Evolutionary conservation across 1,284 basidiomycete species (phyloP).

Genomic region (Moniliophthora roreri): DNA sequence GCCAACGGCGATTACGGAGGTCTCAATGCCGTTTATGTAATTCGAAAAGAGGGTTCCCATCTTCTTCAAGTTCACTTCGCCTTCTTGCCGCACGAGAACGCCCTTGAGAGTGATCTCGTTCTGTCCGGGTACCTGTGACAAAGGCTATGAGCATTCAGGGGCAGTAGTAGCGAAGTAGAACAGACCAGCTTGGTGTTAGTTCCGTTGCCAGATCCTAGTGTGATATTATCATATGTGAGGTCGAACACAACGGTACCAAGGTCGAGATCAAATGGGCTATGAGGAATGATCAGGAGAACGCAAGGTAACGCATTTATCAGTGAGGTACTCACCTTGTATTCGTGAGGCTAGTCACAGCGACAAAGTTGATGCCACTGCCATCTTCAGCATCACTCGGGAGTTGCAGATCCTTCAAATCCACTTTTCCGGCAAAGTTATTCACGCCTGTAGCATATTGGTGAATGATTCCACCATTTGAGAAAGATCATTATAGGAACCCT

Average conservation of each 20-base stretch:
- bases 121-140: slow-evolving; percentile 45
- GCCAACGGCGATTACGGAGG: slow-evolving; percentile 62
- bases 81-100: slow-evolving; percentile 55
- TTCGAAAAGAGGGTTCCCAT: slow-evolving; percentile 71
- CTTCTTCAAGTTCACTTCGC: slow-evolving; percentile 44
- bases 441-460: too few relatives aligned
- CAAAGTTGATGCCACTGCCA: slow-evolving; percentile 71
- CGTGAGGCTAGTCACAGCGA: slow-evolving; percentile 54
- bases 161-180: slow-evolving; percentile 10
- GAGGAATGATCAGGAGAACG: slow-evolving; percentile 1
- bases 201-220: slow-evolving; percentile 59
- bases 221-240: slow-evolving; percentile 59
- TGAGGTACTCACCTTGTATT: slow-evolving; percentile 56
- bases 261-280: slow-evolving; percentile 67
- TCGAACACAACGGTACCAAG: slow-evolving; percentile 71
- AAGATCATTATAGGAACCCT: slow-evolving; percentile 1
- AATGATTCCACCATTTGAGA: too few relatives aligned
- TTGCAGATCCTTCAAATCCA: slow-evolving; percentile 62
- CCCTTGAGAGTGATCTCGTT: slow-evolving; percentile 61
- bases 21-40: slow-evolving; percentile 68
- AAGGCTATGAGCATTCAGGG: not conserved
- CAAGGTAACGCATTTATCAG: slow-evolving; percentile 1
- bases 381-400: slow-evolving; percentile 71
- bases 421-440: slow-evolving; percentile 62
- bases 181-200: slow-evolving; percentile 51